A percentile compares a stretch with the other conserved stretches of the same genome.
Evolutionary conservation across 2,329 filamentous ascomycete species (phyloP).

Genomic region (Penicillium decumbens): DNA sequence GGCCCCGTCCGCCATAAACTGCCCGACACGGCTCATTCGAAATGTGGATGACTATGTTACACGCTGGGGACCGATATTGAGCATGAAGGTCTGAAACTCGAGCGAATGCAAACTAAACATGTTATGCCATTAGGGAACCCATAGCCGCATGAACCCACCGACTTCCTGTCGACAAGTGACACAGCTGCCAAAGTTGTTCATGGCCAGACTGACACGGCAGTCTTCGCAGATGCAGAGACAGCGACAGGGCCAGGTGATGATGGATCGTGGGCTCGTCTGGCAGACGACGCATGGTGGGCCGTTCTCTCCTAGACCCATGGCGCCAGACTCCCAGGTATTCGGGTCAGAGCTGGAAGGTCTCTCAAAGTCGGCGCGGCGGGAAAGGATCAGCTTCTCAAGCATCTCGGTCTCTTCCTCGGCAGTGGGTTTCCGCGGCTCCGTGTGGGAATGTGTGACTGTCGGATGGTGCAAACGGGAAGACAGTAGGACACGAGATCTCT

Average conservation of each 20-base stretch:
- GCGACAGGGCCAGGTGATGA: constrained; percentile 94
- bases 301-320: constrained; percentile 65
- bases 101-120: neutral
- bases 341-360: constrained; percentile 10
- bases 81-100: neutral
- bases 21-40: neutral
- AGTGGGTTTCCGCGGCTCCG: constrained; percentile 33
- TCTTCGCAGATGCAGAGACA: constrained; percentile 94
- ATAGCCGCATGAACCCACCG: constrained; percentile 82
- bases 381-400: constrained; percentile 57
- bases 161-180: constrained; percentile 90
- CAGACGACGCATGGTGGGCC: constrained; percentile 91
- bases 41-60: constrained; percentile 18
- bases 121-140: constrained; percentile 57
- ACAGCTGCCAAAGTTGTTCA: constrained; percentile 96
- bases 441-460: constrained; percentile 7
- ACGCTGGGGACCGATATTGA: constrained; percentile 4
- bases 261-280: constrained; percentile 75
- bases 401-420: constrained; percentile 55
- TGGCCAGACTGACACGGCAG: constrained; percentile 84
- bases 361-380: constrained; percentile 41
- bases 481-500: constrained; percentile 65
- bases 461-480: constrained; percentile 40
- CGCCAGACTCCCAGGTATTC: constrained; percentile 63
- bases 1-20: neutral